Conservation (phyloP, 345 rosid genomes). For the Arabidopsis suecica region DNA sequence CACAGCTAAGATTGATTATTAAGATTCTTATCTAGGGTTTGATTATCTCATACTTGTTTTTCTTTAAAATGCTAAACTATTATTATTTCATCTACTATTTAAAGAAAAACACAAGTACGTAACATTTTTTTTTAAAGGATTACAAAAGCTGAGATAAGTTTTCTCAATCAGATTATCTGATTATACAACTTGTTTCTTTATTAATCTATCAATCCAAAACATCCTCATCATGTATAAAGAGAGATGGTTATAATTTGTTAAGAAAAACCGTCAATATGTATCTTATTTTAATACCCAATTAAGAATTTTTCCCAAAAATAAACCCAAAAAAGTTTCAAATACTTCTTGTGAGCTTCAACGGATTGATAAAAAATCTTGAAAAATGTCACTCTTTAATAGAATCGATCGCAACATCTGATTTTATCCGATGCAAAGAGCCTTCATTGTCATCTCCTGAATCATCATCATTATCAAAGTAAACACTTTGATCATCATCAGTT, state of each 20-base stretch:
- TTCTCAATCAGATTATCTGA: conserved; percentile 8
- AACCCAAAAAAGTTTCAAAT: not conserved
- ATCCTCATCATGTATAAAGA: conserved; percentile 31
- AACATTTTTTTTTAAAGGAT: not conserved
- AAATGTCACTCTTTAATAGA: not conserved
- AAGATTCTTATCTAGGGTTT: not conserved
- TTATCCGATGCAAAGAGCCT: not conserved
- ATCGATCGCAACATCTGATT: not conserved
- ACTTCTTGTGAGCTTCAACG: conserved; percentile 2
- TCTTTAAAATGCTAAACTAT: not conserved
- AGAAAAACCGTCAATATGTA: not conserved
- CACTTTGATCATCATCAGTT: conserved; percentile 42
- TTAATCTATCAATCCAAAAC: conserved; percentile 21
- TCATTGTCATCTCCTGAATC: conserved; percentile 29
- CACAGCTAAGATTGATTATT: not conserved
- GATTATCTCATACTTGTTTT: not conserved
- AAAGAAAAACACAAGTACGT: not conserved
- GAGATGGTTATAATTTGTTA: conserved; percentile 19
- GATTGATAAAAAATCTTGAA: not conserved
- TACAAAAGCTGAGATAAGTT: not conserved
- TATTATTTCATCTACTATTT: not conserved
- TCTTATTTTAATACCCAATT: not conserved
- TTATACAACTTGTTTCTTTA: conserved; percentile 20
- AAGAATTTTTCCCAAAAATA: not conserved
- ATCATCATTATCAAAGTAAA: conserved; percentile 41